Percentiles rank a stretch among this genome's conserved stretches.
Conservation (phyloP, 2,329 filamentous ascomycete genomes). For the Ceratocystis albifundus region DNA sequence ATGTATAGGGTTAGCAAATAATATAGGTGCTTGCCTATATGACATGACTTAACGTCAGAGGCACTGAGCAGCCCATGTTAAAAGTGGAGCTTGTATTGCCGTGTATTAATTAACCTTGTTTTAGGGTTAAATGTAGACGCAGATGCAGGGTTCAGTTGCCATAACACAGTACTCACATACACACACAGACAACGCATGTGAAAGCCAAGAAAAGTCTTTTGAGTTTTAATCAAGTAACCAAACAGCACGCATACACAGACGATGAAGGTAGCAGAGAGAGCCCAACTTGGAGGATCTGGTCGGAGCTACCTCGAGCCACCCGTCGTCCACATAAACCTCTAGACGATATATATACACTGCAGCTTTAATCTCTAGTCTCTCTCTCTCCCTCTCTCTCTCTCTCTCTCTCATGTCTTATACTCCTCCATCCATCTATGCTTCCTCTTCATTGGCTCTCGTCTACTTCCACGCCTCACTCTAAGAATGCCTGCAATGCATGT, state of each 20-base stretch:
- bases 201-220: neutral
- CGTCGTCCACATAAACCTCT: conserved; percentile 3
- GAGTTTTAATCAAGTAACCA: conserved; percentile 12
- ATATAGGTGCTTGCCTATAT: too few relatives aligned
- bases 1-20: too few relatives aligned
- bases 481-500: conserved; percentile 46
- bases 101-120: neutral
- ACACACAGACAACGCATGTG: too few relatives aligned
- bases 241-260: neutral
- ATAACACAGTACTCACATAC: too few relatives aligned
- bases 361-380: neutral
- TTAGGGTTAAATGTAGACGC: neutral
- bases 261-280: too few relatives aligned
- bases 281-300: too few relatives aligned
- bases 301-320: too few relatives aligned
- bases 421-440: neutral
- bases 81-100: too few relatives aligned
- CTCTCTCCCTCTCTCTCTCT: too few relatives aligned
- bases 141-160: neutral
- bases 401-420: neutral
- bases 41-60: too few relatives aligned
- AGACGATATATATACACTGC: conserved; percentile 20
- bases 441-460: neutral
- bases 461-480: conserved; percentile 29
- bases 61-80: too few relatives aligned